Base-by-base conservation (phyloP, 345 rosid species). In the Microthlaspi erraticum region DNA sequence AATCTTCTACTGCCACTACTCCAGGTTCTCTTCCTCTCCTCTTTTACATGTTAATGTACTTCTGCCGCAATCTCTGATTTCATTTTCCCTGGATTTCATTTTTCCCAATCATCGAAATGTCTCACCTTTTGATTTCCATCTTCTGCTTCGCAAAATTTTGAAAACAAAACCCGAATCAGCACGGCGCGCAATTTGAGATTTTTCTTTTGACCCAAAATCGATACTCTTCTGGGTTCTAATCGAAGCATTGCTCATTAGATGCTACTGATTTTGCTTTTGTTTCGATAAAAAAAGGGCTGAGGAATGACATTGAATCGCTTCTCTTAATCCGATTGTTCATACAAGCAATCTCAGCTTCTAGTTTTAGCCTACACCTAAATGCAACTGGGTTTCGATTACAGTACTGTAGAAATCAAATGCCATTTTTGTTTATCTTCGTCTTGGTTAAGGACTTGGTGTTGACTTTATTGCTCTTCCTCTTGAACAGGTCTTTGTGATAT, bases 21-120 rank as follows among this genome's bases (percentile, higher is more conserved):
- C 1, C 71, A 64, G 77, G 72, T 65, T 57, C 66, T 32, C 60
- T 39, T 57, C 52, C 20, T 48, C 26, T 23, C 71, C 26, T 23
- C 71, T 29, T 56, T 9, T 19, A 56, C 52, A 12, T 68, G 17
- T 12, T 16, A 48, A 36, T 70, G 74, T 20, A 45, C 0, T 37
- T 56, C 9, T 17, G 6, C 7, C 34, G 2, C 34, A 51, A 11
- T 9, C 29, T 19, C 17, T 32, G 23, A 6, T 61, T 19, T 31
- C 11, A 9, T n/a, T 33, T 3, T 7, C 23, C 3, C 6, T 56
- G 9, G 32, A n/a, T 33, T 56, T 46, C 2, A 23, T 56, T 8
- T 12, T 12, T 10, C 6, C 17, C 41, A 56, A 8, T 44, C 72
- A 14, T 58, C 50, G 10, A 69, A 69, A 46, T 69, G 49, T 46